A percentile compares a stretch with the other conserved stretches of the same genome.
Evolutionary conservation across 2,329 filamentous ascomycete genomes (phyloP).

Genomic region (Aspergillus fumigatiaffinis): DNA sequence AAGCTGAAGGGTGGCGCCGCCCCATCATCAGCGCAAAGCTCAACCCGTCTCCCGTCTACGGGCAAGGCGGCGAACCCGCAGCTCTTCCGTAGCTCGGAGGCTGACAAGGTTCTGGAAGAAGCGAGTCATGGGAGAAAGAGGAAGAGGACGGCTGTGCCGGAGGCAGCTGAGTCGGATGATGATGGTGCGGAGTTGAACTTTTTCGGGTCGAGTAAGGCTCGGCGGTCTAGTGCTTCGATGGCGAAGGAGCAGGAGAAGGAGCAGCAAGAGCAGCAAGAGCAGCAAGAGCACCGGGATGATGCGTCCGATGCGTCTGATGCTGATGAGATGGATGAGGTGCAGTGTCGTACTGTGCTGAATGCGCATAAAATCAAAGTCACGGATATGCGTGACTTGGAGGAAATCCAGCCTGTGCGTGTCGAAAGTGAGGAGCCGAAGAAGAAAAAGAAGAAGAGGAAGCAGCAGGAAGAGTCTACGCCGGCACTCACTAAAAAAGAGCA

Average conservation of each 20-base stretch:
- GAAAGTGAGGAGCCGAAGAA: slow-evolving; percentile 38
- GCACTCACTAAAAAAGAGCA: slow-evolving; percentile 45
- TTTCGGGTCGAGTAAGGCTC: slow-evolving; percentile 30
- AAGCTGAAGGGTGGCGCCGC: slow-evolving; percentile 35
- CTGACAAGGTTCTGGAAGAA: slow-evolving; percentile 25
- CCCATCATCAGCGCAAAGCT: slow-evolving; percentile 21
- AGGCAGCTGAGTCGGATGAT: slow-evolving; percentile 17
- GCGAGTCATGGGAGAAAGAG: slow-evolving; percentile 31
- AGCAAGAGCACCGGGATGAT: slow-evolving; percentile 17
- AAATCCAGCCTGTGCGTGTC: slow-evolving; percentile 23
- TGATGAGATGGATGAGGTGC: slow-evolving; percentile 57
- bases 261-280: slow-evolving; percentile 10
- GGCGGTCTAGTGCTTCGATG: slow-evolving; percentile 16
- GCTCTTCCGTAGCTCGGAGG: slow-evolving; percentile 31
- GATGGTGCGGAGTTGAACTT: slow-evolving; percentile 32
- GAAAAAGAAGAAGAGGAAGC: slow-evolving; percentile 58
- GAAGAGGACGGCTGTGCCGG: slow-evolving; percentile 29
- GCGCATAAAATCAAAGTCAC: slow-evolving; percentile 83
- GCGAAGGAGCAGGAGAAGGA: slow-evolving; percentile 12
- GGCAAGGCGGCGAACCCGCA: slow-evolving; percentile 38
- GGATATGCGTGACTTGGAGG: slow-evolving; percentile 57
- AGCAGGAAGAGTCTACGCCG: slow-evolving; percentile 41
- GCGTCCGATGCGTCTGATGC: slow-evolving; percentile 22
- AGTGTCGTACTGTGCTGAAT: slow-evolving; percentile 69
- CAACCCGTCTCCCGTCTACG: slow-evolving; percentile 36